Evolutionary conservation across 2,329 filamentous ascomycete species (phyloP), one percentile per base, ranked within the genome.

Genomic region (Coccinonectria pachysandricola): DNA sequence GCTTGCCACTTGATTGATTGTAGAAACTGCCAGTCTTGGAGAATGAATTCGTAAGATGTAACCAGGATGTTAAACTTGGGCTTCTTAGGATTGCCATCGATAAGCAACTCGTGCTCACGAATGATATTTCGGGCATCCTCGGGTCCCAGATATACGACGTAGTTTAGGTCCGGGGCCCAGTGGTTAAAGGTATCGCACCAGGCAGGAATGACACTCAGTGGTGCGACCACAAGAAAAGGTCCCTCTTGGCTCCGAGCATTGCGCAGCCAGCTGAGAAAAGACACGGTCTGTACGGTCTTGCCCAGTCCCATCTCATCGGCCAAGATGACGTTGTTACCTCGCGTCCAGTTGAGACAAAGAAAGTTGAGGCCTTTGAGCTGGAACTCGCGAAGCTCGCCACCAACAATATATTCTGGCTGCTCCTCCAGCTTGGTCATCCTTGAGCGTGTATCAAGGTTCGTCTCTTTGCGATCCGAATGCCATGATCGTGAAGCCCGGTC

Each of bases 291-390:
- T 1, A 98, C 91, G 0, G 91, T 98, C 61, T 98, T 98, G 15
- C 91, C 91, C 9, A 98, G 68, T 45, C 91, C 91, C 91, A 98
- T 98, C 58, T 98, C 91, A 51, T 98, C 91, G 24, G 91, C 91
- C 27, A 98, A 70, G 44, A 98, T 95, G 48, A 96, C 91, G 45
- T 96, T 98, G 54, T 91, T 91, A 29, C 76, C 78, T 46, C 81
- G 79, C 27, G 82, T 84, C 92, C 92, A 98, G 56, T 96, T 94
- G 57, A 93, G 85, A 23, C 84, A 84, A 36, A 98, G 65, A 56
- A 95, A 98, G 60, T 96, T 96, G 34, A 98, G 64, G 15, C 92
- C 91, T 39, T 80, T 84, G 44, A 96, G 70, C 56, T 98, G 92
- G 52, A 98, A 98, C 38, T 87, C 79, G 41, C 91, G 79, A 27